These are phyloP conservation scores for Pseudoturritis turrita DNA, from an alignment of 345 rosid genomes.

Conservation along the genomic window DNA sequence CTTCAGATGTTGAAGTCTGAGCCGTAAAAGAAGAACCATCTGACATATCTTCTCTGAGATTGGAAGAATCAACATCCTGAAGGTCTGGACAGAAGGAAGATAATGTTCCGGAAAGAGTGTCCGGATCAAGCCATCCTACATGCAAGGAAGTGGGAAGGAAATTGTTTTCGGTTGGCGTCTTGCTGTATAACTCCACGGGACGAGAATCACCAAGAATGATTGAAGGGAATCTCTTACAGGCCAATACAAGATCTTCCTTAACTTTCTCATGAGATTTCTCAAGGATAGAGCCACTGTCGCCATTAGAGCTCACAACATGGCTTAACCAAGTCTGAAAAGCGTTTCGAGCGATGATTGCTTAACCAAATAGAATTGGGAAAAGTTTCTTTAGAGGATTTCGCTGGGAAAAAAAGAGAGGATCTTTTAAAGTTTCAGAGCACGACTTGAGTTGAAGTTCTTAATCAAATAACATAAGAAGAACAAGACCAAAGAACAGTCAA, in stretches of 20 bases:
- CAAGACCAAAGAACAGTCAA: neutral
- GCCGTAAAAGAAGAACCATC: slow-evolving; percentile 24
- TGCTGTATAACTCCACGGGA: slow-evolving; percentile 57
- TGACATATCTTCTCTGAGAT: slow-evolving; percentile 31
- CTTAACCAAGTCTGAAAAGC: too few species aligned
- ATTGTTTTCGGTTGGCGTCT: slow-evolving; percentile 34
- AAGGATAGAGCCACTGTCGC: slow-evolving; percentile 28
- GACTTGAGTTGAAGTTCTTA: too few species aligned
- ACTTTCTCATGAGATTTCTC: slow-evolving; percentile 31
- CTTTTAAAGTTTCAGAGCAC: too few species aligned
- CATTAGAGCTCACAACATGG: slow-evolving; percentile 26
- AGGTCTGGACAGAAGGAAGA: slow-evolving; percentile 39
- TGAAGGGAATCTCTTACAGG: slow-evolving; percentile 73
- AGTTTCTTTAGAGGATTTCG: too few species aligned
- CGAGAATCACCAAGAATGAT: slow-evolving; percentile 61
- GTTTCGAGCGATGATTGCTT: too few species aligned
- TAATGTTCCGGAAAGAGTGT: slow-evolving; percentile 39
- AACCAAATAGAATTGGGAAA: too few species aligned
- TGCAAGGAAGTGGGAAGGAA: slow-evolving; percentile 35
- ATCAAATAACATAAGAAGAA: neutral
- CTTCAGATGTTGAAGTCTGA: slow-evolving; percentile 28
- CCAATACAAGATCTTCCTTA: slow-evolving; percentile 49
- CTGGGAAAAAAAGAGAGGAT: too few species aligned
- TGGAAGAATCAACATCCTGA: slow-evolving; percentile 36
- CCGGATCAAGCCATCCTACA: slow-evolving; percentile 48